Base-by-base conservation (phyloP, 108 stramenopile species). In the Bacterosira constricta region DNA sequence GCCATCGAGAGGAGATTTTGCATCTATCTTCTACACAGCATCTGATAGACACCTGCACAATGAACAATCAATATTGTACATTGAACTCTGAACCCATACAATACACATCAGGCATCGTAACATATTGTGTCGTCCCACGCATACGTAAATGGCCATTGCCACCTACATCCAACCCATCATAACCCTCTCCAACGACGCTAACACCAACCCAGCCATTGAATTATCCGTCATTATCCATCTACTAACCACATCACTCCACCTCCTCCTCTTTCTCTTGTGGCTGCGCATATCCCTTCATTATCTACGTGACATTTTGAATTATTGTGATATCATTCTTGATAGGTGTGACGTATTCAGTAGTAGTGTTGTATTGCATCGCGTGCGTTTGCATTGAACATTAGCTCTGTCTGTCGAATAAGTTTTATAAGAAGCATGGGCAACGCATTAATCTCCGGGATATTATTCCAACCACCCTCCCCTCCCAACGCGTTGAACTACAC, bases 391-490 rank as follows among this genome's bases (percentile, higher is more conserved):
- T n/a, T 17, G 42, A 5, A 44, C 4, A 44, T 1, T 13, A 44
- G 42, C 2, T 13, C 42, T 13, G 42, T 6, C 38, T 6, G 17
- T 13, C 13, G 17, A 17, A 44, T 13, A 27, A 18, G 17, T 50
- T 17, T 27, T 17, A 50, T 1, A 23, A 50, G 9, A 3, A 50
- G 49, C 65, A 78, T 78, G 77, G 77, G 77, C 29, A 78, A 78
- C 18, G 46, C 77, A 0, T 35, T 78, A 17, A 78, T 78, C 53
- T 70, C 77, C 54, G 53, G 55, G 12, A 65, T 78, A 21, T 31
- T 78, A 65, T 78, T 78, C 64, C 77, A 78, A 38, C 77, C 77
- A n/a, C 77, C 77, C 36, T 31, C 46, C 0, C 77, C 77, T 5
- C 69, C 77, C 36, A 78, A 69, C 34, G 20, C 53, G 15, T 25